These are phyloP conservation scores for Cadophora sp. DNA, from an alignment of 2,329 filamentous ascomycete species.

Conservation along the genomic window DNA sequence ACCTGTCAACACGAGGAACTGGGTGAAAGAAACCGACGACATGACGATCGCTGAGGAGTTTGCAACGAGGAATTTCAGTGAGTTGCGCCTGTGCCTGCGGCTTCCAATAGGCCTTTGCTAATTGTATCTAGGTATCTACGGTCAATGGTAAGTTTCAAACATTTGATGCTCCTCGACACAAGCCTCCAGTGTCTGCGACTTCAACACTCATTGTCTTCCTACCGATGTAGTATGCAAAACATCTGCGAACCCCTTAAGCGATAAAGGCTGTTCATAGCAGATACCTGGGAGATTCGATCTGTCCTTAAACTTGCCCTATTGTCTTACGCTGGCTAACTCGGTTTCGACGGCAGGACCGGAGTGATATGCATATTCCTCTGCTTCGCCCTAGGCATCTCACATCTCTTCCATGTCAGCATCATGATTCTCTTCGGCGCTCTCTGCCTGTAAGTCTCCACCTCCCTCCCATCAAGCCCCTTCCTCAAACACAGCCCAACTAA, in stretches of 20 bases:
- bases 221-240: neutral
- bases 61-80: constrained; percentile 77
- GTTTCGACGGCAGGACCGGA: constrained; percentile 60
- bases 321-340: constrained; percentile 30
- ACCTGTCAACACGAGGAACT: constrained; percentile 19
- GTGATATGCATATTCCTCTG: constrained; percentile 75
- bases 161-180: constrained; percentile 1
- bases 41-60: constrained; percentile 78
- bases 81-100: constrained; percentile 44
- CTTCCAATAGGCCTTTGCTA: constrained; percentile 30
- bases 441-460: constrained; percentile 56
- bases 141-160: constrained; percentile 69
- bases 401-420: constrained; percentile 64
- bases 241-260: neutral
- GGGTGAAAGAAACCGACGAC: constrained; percentile 48
- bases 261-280: neutral
- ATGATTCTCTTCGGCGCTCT: constrained; percentile 54
- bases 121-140: constrained; percentile 67
- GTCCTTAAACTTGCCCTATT: neutral
- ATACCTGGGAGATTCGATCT: neutral
- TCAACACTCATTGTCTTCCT: constrained; percentile 5
- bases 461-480: neutral
- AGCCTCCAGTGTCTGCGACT: neutral
- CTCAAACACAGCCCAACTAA: constrained; percentile 21
- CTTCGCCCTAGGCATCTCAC: constrained; percentile 72